Evolutionary conservation across 1,139 yeast genomes (phyloP), one percentile per base, ranked within the genome.

Genomic region (Pneumocystis sp.): DNA sequence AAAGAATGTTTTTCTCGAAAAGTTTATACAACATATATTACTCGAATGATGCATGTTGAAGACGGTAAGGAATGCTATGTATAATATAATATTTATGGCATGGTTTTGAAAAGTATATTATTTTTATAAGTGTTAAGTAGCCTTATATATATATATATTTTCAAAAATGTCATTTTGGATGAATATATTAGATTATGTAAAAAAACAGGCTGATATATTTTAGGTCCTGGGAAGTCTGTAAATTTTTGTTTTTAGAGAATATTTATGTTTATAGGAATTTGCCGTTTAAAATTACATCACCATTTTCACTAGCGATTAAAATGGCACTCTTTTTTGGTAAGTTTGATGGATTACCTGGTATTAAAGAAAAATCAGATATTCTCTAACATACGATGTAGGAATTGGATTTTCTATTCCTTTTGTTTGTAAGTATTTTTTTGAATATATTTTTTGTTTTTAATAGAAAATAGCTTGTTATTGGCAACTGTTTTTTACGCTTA

Each of bases 391-490:
- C 2, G 5, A 7, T 8, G 3, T 42, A 59, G 61, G 61, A 10
- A 12, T 42, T 39, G 61, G 61, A 1, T 59, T 59, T 59, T 29
- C 61, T 8, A 59, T 59, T 15, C 61, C 61, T 21, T 59, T 59
- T 59, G 40, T 31, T 21, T 50, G 57, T 50, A 25, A n/a, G 57
- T 50, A 50, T 21, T 25, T 12, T 25, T 3, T 25, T 50, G 21
- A 7, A 50, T 3, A 50, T 8, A 50, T 50, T 45, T 50, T 2
- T 3, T 21, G n/a, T 10, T 50, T 25, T 25, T 50, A 25, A 50
- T 12, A 25, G 7, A 50, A 40, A 25, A 50, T 50, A 50, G 57
- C 57, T 12, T 50, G 57, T 29, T 50, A 25, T 25, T 50, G 57
- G 57, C 57, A 50, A 50, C 21, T 50, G 57, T 50, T 25, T 50